Base-by-base conservation (phyloP, 2,329 filamentous ascomycete species). In the Hirsutella thompsonii region DNA sequence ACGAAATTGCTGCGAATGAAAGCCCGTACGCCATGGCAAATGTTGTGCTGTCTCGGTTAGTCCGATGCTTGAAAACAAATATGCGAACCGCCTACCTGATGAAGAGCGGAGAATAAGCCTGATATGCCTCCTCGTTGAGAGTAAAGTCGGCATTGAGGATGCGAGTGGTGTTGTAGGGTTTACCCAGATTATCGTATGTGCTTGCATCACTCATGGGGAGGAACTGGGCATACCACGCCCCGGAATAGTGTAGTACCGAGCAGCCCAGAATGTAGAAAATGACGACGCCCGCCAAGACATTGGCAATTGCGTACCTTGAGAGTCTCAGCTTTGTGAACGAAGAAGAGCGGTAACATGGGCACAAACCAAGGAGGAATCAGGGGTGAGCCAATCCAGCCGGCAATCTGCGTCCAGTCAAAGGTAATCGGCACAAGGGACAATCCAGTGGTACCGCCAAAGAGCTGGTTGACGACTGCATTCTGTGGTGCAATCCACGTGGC, bases 391-490 rank as follows among this genome's bases (percentile, higher is more conserved):
- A 82, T 66, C 45, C 75, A 86, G 37, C 79, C 82, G 3, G 79
- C 70, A 40, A 85, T 70, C 49, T 84, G 79, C 5, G 79, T 81
- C 81, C 82, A 86, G 62, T 87, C 82, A 52, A 87, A 84, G 0
- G 81, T 85, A 26, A 87, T 74, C 1, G 82, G 81, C 6, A 86
- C 60, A 21, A 87, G 52, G 0, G 77, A 82, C 3, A 87, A 47
- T 0, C 83, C 82, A 0, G 76, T 81, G 38, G 67, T 68, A 1
- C 79, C 80, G 2, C 83, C 83, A 49, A 87, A 87, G 1, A 87
- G 53, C 54, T 87, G 81, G 48, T 87, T 88, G 32, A 87, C 59
- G 9, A 83, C 61, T 0, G 74, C 66, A 44, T 74, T 84, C 38
- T 84, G 66, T 0, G 83, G 83, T 2, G 73, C 74, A 42, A 85